Conservation (phyloP, 1,139 yeast genomes). For the Candida sp. region DNA sequence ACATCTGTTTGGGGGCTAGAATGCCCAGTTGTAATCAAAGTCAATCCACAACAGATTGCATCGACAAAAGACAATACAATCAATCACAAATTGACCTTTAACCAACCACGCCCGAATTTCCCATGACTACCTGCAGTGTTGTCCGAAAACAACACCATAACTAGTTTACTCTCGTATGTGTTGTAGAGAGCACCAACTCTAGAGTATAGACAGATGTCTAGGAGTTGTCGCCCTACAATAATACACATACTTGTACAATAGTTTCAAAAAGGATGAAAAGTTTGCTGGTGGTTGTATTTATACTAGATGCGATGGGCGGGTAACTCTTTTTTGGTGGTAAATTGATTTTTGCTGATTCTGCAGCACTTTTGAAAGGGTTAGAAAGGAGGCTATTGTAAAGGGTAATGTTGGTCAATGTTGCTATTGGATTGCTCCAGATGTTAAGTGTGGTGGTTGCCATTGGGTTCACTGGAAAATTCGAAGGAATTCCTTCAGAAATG, state of each 20-base stretch:
- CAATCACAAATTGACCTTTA: conserved; percentile 3
- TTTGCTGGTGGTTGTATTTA: conserved; percentile 3
- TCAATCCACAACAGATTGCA: conserved; percentile 3
- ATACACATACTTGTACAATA: conserved; percentile 52
- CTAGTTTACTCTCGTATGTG: conserved; percentile 48
- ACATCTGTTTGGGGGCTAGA: conserved; percentile 44
- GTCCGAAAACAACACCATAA: conserved; percentile 9
- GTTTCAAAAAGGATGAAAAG: conserved; percentile 14
- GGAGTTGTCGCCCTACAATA: conserved; percentile 49
- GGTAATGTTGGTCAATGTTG: neutral
- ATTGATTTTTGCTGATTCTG: neutral
- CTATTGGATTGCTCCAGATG: conserved; percentile 1
- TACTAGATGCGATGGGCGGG: conserved; percentile 8
- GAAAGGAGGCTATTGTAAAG: neutral
- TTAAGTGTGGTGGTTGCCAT: conserved; percentile 1
- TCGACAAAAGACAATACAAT: neutral
- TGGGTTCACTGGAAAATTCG: conserved; percentile 18
- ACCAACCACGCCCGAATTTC: conserved; percentile 37
- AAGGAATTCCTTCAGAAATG: conserved; percentile 21
- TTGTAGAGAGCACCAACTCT: conserved; percentile 53
- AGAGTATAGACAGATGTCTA: conserved; percentile 17
- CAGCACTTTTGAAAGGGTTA: neutral
- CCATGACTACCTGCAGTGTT: conserved; percentile 37
- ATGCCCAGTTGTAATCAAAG: conserved; percentile 33
- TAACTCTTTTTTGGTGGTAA: conserved; percentile 4